Conservation (phyloP, 2,329 filamentous ascomycete species). For the Aureobasidium pullulans region DNA sequence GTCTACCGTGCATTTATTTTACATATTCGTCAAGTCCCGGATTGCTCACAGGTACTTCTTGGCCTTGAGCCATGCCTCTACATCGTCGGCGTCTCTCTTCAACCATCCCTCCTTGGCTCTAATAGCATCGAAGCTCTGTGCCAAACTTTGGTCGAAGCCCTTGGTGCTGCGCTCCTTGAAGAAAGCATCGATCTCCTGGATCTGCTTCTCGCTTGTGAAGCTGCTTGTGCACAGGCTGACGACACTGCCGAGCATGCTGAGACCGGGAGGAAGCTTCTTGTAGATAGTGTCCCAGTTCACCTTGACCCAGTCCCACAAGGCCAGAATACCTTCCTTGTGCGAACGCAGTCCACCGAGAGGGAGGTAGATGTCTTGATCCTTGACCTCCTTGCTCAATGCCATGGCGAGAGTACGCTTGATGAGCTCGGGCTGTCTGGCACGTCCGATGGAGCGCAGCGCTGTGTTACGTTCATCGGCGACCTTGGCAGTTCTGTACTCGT, state of each 20-base stretch:
- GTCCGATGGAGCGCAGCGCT: constrained; percentile 74
- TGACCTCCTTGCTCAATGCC: constrained; percentile 71
- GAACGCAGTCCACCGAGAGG: constrained; percentile 71
- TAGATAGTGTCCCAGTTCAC: constrained; percentile 81
- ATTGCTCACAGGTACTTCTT: constrained; percentile 49
- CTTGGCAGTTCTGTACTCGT: constrained; percentile 66
- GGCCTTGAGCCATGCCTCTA: constrained; percentile 63
- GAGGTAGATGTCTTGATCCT: constrained; percentile 91
- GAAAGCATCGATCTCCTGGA: constrained; percentile 70
- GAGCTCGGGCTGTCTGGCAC: constrained; percentile 67
- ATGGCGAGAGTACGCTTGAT: constrained; percentile 74
- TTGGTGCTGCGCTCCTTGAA: constrained; percentile 77
- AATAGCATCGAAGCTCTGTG: constrained; percentile 82
- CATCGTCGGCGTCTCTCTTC: constrained; percentile 66
- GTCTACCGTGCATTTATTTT: not conserved
- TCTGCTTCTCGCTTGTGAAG: constrained; percentile 70
- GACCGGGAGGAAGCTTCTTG: constrained; percentile 74
- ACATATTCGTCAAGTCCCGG: not conserved
- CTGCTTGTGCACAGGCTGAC: constrained; percentile 75
- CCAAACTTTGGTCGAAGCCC: constrained; percentile 78
- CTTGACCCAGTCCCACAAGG: constrained; percentile 76
- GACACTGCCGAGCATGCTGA: constrained; percentile 78
- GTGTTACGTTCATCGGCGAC: constrained; percentile 88
- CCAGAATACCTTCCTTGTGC: constrained; percentile 69
- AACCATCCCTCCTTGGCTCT: constrained; percentile 79